Conservation (phyloP, 805 yeast species). For the Teunomyces aglyptinius region DNA sequence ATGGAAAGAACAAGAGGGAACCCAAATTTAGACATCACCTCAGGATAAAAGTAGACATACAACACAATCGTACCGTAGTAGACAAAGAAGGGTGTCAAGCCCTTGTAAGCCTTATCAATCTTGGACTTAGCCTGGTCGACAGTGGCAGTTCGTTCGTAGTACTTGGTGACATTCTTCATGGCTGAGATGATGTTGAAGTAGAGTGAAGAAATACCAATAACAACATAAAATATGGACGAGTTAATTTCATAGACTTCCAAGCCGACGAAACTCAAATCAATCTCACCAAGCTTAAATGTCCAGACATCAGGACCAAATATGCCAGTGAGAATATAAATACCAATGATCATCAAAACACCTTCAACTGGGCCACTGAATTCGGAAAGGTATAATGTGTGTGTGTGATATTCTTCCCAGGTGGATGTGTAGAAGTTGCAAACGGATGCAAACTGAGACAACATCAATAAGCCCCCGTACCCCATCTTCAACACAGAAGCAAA, state of each 20-base stretch:
- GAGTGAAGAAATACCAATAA: slow-evolving; percentile 53
- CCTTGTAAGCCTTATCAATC: slow-evolving; percentile 46
- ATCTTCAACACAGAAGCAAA: slow-evolving; percentile 74
- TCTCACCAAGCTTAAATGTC: slow-evolving; percentile 43
- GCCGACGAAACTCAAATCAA: slow-evolving; percentile 39
- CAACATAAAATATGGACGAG: slow-evolving; percentile 42
- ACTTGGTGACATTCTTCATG: slow-evolving; percentile 53
- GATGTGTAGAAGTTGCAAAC: slow-evolving; percentile 81
- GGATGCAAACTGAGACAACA: slow-evolving; percentile 68
- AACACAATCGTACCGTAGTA: slow-evolving; percentile 50
- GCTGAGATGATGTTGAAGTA: slow-evolving; percentile 70
- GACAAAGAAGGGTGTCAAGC: slow-evolving; percentile 66
- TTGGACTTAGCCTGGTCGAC: slow-evolving; percentile 26
- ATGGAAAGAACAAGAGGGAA: slow-evolving; percentile 65
- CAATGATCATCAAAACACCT: slow-evolving; percentile 69
- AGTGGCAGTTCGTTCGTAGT: slow-evolving; percentile 35
- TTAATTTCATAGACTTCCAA: slow-evolving; percentile 31
- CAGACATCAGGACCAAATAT: slow-evolving; percentile 68
- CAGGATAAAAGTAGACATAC: slow-evolving; percentile 51
- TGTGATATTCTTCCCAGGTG: slow-evolving; percentile 95
- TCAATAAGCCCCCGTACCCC: slow-evolving; percentile 63
- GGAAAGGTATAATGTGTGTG: slow-evolving; percentile 75
- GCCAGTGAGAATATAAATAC: slow-evolving; percentile 61
- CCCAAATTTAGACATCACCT: slow-evolving; percentile 42
- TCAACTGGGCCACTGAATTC: slow-evolving; percentile 93